These are phyloP conservation scores for Aspergillus panamensis DNA, from an alignment of 495 filamentous ascomycete species.

Conservation along the genomic window DNA sequence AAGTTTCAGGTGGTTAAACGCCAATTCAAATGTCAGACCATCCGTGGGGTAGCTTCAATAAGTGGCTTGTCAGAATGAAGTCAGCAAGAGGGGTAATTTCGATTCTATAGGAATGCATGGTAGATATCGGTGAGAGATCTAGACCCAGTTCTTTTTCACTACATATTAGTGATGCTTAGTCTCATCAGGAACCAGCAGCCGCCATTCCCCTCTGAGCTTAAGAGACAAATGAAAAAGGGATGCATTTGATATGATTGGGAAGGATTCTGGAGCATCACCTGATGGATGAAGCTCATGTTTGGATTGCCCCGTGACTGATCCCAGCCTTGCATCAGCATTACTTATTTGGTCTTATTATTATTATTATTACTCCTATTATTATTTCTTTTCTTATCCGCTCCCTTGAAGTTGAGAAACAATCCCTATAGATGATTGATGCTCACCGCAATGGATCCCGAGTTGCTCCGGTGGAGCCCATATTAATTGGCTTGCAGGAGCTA, in stretches of 20 bases:
- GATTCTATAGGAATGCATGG: neutral
- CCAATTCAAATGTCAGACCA: neutral
- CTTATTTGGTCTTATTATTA: neutral
- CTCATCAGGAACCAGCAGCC: neutral
- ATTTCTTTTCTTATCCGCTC: too few species aligned
- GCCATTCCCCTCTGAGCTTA: neutral
- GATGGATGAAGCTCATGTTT: neutral
- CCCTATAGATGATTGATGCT: neutral
- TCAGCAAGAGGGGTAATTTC: neutral
- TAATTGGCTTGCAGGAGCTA: neutral
- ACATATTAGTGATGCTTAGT: neutral
- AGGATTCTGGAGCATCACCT: constrained; percentile 1
- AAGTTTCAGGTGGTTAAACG: too few species aligned
- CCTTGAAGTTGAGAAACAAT: too few species aligned
- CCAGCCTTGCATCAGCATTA: neutral
- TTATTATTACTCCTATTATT: neutral
- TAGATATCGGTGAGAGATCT: neutral
- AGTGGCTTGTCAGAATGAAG: neutral
- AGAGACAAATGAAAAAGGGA: neutral
- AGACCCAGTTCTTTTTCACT: neutral
- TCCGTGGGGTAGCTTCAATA: neutral
- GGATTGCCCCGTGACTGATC: neutral
- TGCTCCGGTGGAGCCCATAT: neutral
- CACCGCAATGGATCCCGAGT: neutral
- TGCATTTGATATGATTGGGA: neutral